Conservation (phyloP, 306 rosid genomes). For the Herpetospermum pedunculosum region DNA sequence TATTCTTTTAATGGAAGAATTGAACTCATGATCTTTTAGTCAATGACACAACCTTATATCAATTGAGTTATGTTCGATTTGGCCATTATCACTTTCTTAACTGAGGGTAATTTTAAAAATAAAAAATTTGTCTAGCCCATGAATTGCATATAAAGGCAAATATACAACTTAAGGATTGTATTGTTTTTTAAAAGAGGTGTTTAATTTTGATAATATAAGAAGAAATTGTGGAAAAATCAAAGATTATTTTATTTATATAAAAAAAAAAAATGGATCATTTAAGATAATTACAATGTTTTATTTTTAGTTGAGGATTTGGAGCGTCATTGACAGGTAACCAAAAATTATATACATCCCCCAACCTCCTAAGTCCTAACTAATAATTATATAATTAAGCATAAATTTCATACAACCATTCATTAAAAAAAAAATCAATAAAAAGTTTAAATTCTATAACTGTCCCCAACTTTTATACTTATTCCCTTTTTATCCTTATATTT, state of each 20-base stretch:
- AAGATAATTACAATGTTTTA: background rate
- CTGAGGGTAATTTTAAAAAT: background rate
- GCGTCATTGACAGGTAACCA: background rate
- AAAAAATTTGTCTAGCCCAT: background rate
- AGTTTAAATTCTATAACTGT: background rate
- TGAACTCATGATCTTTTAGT: too few relatives aligned
- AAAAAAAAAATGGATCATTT: background rate
- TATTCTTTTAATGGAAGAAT: too few relatives aligned
- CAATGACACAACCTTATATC: too few relatives aligned
- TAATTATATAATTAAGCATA: background rate
- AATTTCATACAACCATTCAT: background rate
- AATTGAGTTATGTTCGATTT: too few relatives aligned
- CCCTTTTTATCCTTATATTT: background rate
- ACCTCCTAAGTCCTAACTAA: constrained; percentile 5
- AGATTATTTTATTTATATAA: background rate
- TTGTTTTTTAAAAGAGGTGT: background rate
- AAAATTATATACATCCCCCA: constrained; percentile 1
- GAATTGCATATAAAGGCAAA: background rate
- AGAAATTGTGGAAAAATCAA: background rate
- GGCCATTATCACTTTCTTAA: background rate
- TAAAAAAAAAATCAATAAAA: background rate
- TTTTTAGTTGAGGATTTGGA: background rate
- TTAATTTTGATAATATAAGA: background rate
- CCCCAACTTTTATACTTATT: background rate
- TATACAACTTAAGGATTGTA: background rate